These are phyloP conservation scores for Sporisorium scitamineum DNA, from an alignment of 1,284 basidiomycete genomes.

Conservation along the genomic window DNA sequence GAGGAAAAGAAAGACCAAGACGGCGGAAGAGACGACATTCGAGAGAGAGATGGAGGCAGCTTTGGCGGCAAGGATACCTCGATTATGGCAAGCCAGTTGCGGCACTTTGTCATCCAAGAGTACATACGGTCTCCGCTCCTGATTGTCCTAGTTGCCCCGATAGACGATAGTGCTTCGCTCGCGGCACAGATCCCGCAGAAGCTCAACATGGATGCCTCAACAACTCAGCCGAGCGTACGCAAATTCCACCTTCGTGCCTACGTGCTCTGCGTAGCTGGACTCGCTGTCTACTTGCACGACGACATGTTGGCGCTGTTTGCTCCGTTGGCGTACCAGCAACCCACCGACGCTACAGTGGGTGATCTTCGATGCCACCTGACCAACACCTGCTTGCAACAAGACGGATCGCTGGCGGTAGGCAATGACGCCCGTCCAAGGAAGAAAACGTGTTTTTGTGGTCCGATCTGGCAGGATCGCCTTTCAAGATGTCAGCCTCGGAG, in stretches of 20 bases:
- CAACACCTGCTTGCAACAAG: conserved; percentile 89
- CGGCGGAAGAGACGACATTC: background rate
- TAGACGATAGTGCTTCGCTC: background rate
- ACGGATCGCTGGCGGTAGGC: conserved; percentile 47
- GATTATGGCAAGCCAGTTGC: conserved; percentile 78
- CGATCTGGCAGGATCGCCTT: conserved; percentile 69
- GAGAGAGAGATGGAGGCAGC: background rate
- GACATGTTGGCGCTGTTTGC: conserved; percentile 87
- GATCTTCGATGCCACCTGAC: conserved; percentile 88
- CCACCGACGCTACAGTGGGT: conserved; percentile 50
- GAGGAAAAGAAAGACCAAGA: background rate
- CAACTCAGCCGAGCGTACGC: conserved; percentile 9
- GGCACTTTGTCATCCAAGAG: conserved; percentile 97
- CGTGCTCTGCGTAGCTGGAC: conserved; percentile 78
- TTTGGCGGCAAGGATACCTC: conserved; percentile 54
- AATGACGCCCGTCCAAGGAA: conserved; percentile 46
- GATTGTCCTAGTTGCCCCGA: conserved; percentile 19
- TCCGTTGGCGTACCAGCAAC: conserved; percentile 45
- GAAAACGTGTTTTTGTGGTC: conserved; percentile 57
- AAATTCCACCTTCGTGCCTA: conserved; percentile 94
- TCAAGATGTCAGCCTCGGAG: conserved; percentile 64
- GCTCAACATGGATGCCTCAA: conserved; percentile 10
- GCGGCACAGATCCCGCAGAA: background rate
- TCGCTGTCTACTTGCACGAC: conserved; percentile 75
- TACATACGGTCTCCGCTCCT: conserved; percentile 55